Base-by-base conservation (phyloP, 2,329 filamentous ascomycete species). In the Orbilia quercus region DNA sequence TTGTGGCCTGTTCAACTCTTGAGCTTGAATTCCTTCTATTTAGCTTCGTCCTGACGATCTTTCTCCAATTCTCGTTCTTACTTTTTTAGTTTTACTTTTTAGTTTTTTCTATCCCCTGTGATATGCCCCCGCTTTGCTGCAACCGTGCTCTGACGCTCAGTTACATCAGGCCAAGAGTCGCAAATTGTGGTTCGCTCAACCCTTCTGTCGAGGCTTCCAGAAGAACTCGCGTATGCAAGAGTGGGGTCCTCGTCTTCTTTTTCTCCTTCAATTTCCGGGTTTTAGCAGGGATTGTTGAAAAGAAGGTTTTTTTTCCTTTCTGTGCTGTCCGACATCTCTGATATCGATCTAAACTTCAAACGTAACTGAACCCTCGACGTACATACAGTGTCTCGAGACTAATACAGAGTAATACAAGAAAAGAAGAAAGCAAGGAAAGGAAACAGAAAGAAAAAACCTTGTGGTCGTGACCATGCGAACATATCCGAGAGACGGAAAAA, bases 211-310 rank as follows among this genome's bases (percentile, higher is more conserved):
- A 67, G 53, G 34, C 45, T 67, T 67, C 63, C 63, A 67, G 63
- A 67, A 67, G 40, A 67, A 40, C 63, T 67, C 63, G 63, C 63
- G 28, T 67, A 67, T 67, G 63, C 63, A 67, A 67, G 45, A 66
- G 62, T 58, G 63, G 34, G 18, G 31, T 54, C 16, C 25, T 51
- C 48, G 6, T 11, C 20, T 16, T 28, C 23, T 51, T 66, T 51
- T 31, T 53, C 11, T 18, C 23, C 53, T 67, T 54, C 44, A 58
- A 67, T 67, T 67, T 67, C 53, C 63, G 63, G 36, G 28, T 36
- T 57, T 45, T 55, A 47, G 63, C 53, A 67, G 53, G 53, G 53
- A 58, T 53, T 14, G 31, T 16, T 14, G 36, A 12, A 14, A 14
- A 2, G 6, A 11, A 53, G 7, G 14, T 12, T 53, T 36, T 63